Percentiles rank a stretch among this genome's conserved stretches.
Evolutionary conservation across 1,284 basidiomycete genomes (phyloP).

Genomic region (Xerocomus minutiporus): DNA sequence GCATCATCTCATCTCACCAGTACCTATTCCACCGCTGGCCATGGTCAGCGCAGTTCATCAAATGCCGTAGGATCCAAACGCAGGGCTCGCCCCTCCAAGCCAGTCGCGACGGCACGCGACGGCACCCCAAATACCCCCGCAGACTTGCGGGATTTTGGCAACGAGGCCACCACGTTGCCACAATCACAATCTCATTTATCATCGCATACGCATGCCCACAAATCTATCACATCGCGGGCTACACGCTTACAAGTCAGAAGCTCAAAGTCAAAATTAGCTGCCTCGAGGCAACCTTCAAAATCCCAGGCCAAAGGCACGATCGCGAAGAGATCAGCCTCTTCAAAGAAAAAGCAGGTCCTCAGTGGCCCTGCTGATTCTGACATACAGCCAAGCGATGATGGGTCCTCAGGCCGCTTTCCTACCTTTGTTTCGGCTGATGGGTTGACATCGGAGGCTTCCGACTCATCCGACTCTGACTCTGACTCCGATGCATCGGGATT

Average conservation of each 20-base stretch:
- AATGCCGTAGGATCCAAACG: conserved; percentile 43
- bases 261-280: conserved; percentile 32
- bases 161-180: conserved; percentile 32
- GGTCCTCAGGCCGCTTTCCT: conserved; percentile 47
- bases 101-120: conserved; percentile 28
- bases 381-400: conserved; percentile 30
- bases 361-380: conserved; percentile 35
- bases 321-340: conserved; percentile 35
- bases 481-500: conserved; percentile 39
- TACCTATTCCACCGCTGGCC: conserved; percentile 27
- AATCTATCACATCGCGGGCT: conserved; percentile 22
- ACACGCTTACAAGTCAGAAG: conserved; percentile 23
- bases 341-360: conserved; percentile 32
- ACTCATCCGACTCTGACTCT: conserved; percentile 37
- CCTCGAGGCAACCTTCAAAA: conserved; percentile 32
- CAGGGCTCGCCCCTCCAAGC: conserved; percentile 53
- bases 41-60: conserved; percentile 19
- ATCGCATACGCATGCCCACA: conserved; percentile 22
- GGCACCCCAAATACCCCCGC: conserved; percentile 22
- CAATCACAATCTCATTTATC: conserved; percentile 35
- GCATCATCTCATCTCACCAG: conserved; percentile 9
- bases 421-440: conserved; percentile 66
- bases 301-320: conserved; percentile 39
- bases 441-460: conserved; percentile 43
- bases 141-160: conserved; percentile 22